phyloP scores from a whole-genome alignment of 2,329 filamentous ascomycete species.

The Dothidotthia symphoricarpi region DNA sequence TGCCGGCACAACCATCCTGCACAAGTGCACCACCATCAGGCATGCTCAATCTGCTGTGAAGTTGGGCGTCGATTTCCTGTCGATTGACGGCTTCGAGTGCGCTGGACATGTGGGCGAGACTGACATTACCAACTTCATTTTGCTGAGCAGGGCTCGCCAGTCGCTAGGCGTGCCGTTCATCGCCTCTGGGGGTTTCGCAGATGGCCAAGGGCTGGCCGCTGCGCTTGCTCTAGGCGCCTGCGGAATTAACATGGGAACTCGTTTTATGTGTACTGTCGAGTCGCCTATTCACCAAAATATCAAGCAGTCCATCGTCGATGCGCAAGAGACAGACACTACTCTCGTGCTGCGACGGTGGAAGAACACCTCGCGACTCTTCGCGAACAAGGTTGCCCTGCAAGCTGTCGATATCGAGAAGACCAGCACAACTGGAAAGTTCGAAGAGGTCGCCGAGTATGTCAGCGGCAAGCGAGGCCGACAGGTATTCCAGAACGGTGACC shows the following conservation, averaged over 20 bases:
- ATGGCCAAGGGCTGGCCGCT: conserved; percentile 88
- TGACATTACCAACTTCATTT: conserved; percentile 86
- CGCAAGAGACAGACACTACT: conserved; percentile 86
- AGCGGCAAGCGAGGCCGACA: conserved; percentile 87
- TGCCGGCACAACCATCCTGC: conserved; percentile 74
- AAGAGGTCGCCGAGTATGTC: conserved; percentile 81
- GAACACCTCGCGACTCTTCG: conserved; percentile 86
- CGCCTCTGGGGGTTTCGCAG: conserved; percentile 91
- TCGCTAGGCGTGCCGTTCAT: conserved; percentile 85
- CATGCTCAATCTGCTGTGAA: conserved; percentile 90
- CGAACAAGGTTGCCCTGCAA: conserved; percentile 81
- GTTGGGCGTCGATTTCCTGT: conserved; percentile 93
- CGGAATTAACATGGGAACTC: conserved; percentile 97
- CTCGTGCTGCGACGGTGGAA: conserved; percentile 86
- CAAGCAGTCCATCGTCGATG: conserved; percentile 86
- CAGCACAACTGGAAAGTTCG: conserved; percentile 81
- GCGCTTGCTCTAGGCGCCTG: conserved; percentile 86
- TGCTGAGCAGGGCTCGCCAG: conserved; percentile 82
- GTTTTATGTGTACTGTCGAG: conserved; percentile 96
- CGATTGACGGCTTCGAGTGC: conserved; percentile 97
- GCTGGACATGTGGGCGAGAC: conserved; percentile 85
- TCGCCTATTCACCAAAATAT: conserved; percentile 90
- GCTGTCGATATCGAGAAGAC: conserved; percentile 80
- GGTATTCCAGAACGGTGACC: conserved; percentile 89
- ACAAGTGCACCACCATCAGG: conserved; percentile 97